Conservation (phyloP, 2,329 filamentous ascomycete species). For the Cercospora zeae-maydis region DNA sequence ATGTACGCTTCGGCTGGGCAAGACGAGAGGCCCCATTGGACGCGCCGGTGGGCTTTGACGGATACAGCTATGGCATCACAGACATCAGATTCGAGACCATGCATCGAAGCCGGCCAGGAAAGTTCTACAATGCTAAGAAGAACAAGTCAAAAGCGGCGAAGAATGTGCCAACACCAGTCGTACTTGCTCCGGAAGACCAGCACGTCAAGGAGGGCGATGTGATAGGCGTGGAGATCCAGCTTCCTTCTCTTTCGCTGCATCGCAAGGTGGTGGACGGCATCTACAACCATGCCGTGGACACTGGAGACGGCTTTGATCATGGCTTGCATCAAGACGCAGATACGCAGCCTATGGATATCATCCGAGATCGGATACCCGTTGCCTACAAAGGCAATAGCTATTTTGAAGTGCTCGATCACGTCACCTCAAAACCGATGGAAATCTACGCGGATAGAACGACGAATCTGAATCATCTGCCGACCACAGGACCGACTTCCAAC, state of each 20-base stretch:
- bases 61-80: slow-evolving; percentile 89
- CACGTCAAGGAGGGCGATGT: slow-evolving; percentile 86
- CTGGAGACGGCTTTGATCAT: slow-evolving; percentile 53
- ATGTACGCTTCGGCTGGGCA: slow-evolving; percentile 81
- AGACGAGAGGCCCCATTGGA: slow-evolving; percentile 76
- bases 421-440: slow-evolving; percentile 81
- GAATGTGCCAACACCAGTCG: slow-evolving; percentile 39
- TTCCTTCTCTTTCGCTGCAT: slow-evolving; percentile 81
- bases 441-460: slow-evolving; percentile 52
- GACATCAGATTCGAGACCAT: slow-evolving; percentile 89
- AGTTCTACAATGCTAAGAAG: slow-evolving; percentile 59
- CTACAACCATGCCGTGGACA: slow-evolving; percentile 81
- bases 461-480: slow-evolving; percentile 61
- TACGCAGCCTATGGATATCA: slow-evolving; percentile 66
- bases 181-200: slow-evolving; percentile 52
- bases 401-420: slow-evolving; percentile 90
- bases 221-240: slow-evolving; percentile 85
- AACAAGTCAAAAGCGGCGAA: slow-evolving; percentile 37
- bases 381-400: slow-evolving; percentile 90
- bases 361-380: slow-evolving; percentile 92
- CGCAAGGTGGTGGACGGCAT: slow-evolving; percentile 81
- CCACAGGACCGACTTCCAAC: slow-evolving; percentile 34
- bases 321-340: slow-evolving; percentile 21
- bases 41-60: slow-evolving; percentile 80
- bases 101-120: slow-evolving; percentile 87